These are phyloP conservation scores for Coniochaeta pulveracea DNA, from an alignment of 2,329 filamentous ascomycete species.

Conservation along the genomic window DNA sequence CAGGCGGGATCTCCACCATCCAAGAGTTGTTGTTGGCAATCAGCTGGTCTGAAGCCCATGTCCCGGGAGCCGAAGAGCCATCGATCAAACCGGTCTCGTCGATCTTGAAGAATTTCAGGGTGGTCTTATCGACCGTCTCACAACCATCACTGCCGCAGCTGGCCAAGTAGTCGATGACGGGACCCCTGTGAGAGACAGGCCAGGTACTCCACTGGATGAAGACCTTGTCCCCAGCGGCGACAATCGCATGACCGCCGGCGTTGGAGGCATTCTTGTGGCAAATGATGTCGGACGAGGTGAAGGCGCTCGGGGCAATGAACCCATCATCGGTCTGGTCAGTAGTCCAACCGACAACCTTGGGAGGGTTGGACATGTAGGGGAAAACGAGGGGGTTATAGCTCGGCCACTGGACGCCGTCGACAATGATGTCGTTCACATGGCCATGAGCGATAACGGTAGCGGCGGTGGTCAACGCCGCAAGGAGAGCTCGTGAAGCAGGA, in stretches of 20 bases:
- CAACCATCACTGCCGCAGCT: conserved; percentile 3
- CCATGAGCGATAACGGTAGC: conserved; percentile 2
- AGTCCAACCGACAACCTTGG: conserved; percentile 17
- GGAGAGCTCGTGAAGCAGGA: neutral
- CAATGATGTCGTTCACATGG: conserved; percentile 3
- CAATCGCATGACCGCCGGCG: conserved; percentile 16
- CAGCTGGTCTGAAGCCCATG: conserved; percentile 27
- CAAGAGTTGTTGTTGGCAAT: conserved; percentile 38
- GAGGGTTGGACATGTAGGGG: conserved; percentile 1
- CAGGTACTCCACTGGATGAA: conserved; percentile 16
- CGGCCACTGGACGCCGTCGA: conserved; percentile 1
- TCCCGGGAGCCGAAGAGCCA: conserved; percentile 16
- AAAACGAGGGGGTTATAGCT: neutral
- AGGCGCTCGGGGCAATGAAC: conserved; percentile 22
- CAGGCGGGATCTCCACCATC: conserved; percentile 32
- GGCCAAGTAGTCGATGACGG: conserved; percentile 3
- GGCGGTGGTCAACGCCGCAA: conserved; percentile 1
- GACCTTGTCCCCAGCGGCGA: conserved; percentile 18
- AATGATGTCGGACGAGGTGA: conserved; percentile 21
- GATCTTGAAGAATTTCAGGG: conserved; percentile 4
- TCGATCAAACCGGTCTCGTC: conserved; percentile 13
- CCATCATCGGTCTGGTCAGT: conserved; percentile 24
- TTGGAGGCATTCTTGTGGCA: conserved; percentile 22
- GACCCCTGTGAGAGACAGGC: conserved; percentile 6
- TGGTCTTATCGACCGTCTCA: conserved; percentile 4